A percentile compares a stretch with the other conserved stretches of the same genome.
These are phyloP conservation scores for Aspergillus sp. DNA, from an alignment of 2,329 filamentous ascomycete species.

Conservation along the genomic window DNA sequence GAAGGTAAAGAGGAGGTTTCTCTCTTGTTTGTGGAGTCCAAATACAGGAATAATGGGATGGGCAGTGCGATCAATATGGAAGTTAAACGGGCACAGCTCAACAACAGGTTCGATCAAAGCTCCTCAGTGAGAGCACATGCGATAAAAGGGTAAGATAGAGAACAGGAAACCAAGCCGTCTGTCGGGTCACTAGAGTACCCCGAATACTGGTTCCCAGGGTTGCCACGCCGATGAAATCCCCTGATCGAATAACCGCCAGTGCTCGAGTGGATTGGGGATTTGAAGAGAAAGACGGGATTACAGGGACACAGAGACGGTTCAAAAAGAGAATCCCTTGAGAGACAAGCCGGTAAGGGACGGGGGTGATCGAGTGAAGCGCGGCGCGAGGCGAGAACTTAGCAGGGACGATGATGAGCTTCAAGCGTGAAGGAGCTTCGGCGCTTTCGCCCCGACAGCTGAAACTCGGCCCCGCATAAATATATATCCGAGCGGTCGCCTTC, in stretches of 20 bases:
- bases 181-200: constrained; percentile 14
- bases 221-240: constrained; percentile 16
- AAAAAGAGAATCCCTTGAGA: constrained; percentile 13
- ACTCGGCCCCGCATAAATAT: constrained; percentile 22
- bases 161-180: constrained; percentile 14
- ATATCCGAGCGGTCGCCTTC: constrained; percentile 15
- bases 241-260: constrained; percentile 17
- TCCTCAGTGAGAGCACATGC: constrained; percentile 19
- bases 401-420: constrained; percentile 17
- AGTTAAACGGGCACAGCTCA: constrained; percentile 24
- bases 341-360: constrained; percentile 15
- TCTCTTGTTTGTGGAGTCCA: constrained; percentile 22
- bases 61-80: constrained; percentile 19
- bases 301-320: neutral
- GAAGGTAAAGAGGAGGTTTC: constrained; percentile 22
- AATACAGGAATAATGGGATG: constrained; percentile 27
- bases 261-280: neutral
- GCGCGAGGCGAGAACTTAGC: constrained; percentile 11
- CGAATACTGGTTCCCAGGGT: constrained; percentile 17
- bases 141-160: constrained; percentile 13
- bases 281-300: neutral
- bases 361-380: constrained; percentile 16
- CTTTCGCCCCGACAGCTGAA: constrained; percentile 12
- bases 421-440: constrained; percentile 16
- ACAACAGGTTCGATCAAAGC: constrained; percentile 21